Conservation (phyloP, 1,139 yeast species). For the Geotrichum carabidarum region DNA sequence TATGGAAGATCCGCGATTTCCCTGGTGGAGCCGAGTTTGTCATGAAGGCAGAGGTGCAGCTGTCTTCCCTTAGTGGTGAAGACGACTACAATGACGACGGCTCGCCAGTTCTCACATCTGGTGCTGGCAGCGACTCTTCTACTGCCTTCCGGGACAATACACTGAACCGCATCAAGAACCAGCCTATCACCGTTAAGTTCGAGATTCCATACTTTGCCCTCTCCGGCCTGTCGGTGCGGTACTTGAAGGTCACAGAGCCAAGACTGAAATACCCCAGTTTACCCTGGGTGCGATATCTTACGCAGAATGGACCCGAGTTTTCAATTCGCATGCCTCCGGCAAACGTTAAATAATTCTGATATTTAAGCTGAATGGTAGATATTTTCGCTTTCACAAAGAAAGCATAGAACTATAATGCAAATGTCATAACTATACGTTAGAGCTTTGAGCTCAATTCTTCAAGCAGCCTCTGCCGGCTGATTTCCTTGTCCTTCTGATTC, state of each 20-base stretch:
- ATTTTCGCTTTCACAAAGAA: not conserved
- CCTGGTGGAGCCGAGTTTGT: constrained; percentile 83
- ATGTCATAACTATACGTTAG: constrained; percentile 9
- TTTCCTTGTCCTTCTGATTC: constrained; percentile 25
- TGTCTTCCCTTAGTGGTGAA: constrained; percentile 65
- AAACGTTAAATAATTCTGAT: constrained; percentile 4
- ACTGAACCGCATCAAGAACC: constrained; percentile 19
- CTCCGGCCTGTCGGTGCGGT: constrained; percentile 89
- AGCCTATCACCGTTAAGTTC: constrained; percentile 61
- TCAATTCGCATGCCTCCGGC: constrained; percentile 53
- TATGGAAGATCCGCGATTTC: constrained; percentile 83
- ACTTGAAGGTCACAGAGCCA: constrained; percentile 81
- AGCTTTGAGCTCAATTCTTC: constrained; percentile 20
- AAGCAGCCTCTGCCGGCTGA: constrained; percentile 24
- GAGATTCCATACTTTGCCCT: constrained; percentile 94
- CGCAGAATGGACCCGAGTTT: constrained; percentile 86
- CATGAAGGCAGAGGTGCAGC: constrained; percentile 79
- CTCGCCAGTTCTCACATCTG: constrained; percentile 15
- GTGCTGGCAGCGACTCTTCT: constrained; percentile 20
- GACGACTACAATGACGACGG: constrained; percentile 39
- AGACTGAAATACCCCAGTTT: constrained; percentile 80
- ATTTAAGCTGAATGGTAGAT: too few species aligned
- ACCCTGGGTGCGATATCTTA: constrained; percentile 91
- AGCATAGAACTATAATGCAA: constrained; percentile 1
- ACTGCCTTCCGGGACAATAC: constrained; percentile 20